Percentiles rank a stretch among this genome's conserved stretches.
Evolutionary conservation across 352 stramenopile species (phyloP).

Genomic region (Phytophthora palmivora): DNA sequence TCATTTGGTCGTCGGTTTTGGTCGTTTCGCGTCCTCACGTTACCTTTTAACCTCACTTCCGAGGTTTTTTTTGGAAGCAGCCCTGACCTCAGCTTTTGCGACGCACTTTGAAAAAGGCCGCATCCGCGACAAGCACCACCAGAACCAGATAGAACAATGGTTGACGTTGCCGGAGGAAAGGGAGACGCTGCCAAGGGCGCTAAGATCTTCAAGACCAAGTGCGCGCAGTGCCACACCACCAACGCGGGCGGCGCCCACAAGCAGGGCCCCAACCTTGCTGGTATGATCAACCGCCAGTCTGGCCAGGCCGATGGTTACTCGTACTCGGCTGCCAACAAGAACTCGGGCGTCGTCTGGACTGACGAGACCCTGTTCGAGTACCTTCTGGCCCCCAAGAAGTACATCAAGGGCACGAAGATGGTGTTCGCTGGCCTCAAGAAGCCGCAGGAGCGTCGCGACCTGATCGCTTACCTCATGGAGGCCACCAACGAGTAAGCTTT

Average conservation of each 20-base stretch:
- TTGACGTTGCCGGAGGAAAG: slow-evolving; percentile 55
- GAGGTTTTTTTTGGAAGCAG: slow-evolving; percentile 19
- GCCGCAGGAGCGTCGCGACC: slow-evolving; percentile 95
- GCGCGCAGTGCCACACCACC: slow-evolving; percentile 95
- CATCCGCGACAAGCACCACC: slow-evolving; percentile 34
- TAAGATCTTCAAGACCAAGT: slow-evolving; percentile 99
- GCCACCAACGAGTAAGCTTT: slow-evolving; percentile 44
- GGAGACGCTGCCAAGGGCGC: slow-evolving; percentile 90
- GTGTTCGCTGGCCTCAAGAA: slow-evolving; percentile 99
- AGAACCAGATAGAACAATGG: slow-evolving; percentile 41
- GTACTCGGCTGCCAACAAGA: slow-evolving; percentile 99
- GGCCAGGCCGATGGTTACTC: slow-evolving; percentile 97
- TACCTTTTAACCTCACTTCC: slow-evolving; percentile 21
- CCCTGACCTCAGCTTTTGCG: slow-evolving; percentile 7
- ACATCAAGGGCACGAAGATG: slow-evolving; percentile 99
- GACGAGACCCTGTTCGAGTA: slow-evolving; percentile 99
- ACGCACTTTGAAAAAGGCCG: slow-evolving; percentile 60
- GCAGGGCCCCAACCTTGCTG: slow-evolving; percentile 98
- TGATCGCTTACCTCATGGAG: slow-evolving; percentile 99
- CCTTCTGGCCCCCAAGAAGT: slow-evolving; percentile 99
- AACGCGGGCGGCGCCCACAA: slow-evolving; percentile 95
- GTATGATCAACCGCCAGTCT: slow-evolving; percentile 97
- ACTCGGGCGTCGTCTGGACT: slow-evolving; percentile 96
- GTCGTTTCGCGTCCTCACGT: slow-evolving; percentile 40
- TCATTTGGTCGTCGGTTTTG: slow-evolving; percentile 5